Conservation (phyloP, 2,329 filamentous ascomycete species). For the Cercospora sp. region DNA sequence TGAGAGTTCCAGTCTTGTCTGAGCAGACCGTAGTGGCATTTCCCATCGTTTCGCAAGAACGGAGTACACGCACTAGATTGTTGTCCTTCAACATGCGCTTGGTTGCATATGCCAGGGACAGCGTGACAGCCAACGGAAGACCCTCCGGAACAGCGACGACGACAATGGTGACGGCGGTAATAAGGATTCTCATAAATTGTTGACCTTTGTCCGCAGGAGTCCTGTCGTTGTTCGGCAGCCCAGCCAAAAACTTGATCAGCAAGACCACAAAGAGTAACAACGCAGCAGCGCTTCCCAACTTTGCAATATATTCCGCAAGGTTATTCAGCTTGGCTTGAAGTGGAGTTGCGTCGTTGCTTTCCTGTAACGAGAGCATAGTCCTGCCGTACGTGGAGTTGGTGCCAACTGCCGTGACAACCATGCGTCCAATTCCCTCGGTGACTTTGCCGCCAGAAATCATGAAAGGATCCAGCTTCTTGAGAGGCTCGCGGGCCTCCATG, state of each 20-base stretch:
- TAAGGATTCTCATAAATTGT: constrained; percentile 63
- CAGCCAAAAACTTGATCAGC: constrained; percentile 79
- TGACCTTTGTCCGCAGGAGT: constrained; percentile 75
- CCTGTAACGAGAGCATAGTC: constrained; percentile 74
- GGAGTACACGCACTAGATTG: constrained; percentile 67
- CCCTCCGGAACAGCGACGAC: constrained; percentile 71
- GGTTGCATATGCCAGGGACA: constrained; percentile 67
- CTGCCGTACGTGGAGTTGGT: constrained; percentile 74
- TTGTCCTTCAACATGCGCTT: constrained; percentile 69
- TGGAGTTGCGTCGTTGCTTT: constrained; percentile 75
- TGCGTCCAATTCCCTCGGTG: constrained; percentile 72
- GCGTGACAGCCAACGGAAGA: constrained; percentile 65
- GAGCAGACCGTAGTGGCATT: constrained; percentile 76
- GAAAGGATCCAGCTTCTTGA: constrained; percentile 74
- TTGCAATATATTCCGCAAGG: constrained; percentile 78
- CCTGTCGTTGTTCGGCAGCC: constrained; percentile 56
- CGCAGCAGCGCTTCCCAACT: constrained; percentile 73
- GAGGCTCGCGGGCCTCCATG: constrained; percentile 61
- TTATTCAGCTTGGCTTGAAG: constrained; percentile 76
- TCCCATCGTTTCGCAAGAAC: constrained; percentile 71
- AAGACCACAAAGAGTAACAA: constrained; percentile 80
- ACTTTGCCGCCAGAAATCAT: constrained; percentile 85
- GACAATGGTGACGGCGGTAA: constrained; percentile 65
- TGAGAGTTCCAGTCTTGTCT: constrained; percentile 75
- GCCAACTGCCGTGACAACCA: constrained; percentile 73